Evolutionary conservation across 208 protist genomes (phyloP), one percentile per base, ranked within the genome.

Genomic region (Acanthamoeba sp.): DNA sequence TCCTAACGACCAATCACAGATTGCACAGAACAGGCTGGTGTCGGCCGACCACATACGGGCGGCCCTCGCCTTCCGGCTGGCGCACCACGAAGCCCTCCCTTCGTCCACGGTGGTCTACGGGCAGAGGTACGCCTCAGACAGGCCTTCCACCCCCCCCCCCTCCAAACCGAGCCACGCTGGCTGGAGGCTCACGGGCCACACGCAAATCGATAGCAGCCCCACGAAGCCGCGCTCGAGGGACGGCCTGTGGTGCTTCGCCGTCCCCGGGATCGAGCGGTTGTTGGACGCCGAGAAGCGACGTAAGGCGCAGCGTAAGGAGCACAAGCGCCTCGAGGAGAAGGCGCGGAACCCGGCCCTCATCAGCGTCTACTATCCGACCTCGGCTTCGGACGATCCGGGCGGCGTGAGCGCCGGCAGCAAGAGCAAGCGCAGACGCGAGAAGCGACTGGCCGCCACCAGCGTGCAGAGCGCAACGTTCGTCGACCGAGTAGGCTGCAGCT

Each of bases 201-300:
- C 48, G 16, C 45, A 16, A 50, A 7, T 20, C 48, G 48, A 52
- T 20, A 55, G 62, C 34, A 78, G 69, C 12, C 14, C 69, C 16
- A 78, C 69, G 36, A 32, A 1, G 29, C 69, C 29, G n/a, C 69
- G 69, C 22, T 78, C 69, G 20, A 32, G 18, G 36, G 69, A 78
- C 36, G 69, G 69, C 36, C 69, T 78, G 69, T 78, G 69, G 69
- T 78, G 69, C 69, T 78, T 78, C 36, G 27, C 36, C 9, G 10
- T 78, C 7, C 69, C 69, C 2, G 69, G 36, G 3, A 29, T 78
- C 69, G 24, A 45, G 69, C 69, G 36, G 24, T 10, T 78, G 69
- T 22, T 78, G 5, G 36, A 78, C 29, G 69, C 29, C 12, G 69
- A 32, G 29, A 20, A 29, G 18, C 69, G 32, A 7, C 29, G 69